phyloP scores from a whole-genome alignment of 164 flowering plant species.

The Tinospora cordifolia region DNA sequence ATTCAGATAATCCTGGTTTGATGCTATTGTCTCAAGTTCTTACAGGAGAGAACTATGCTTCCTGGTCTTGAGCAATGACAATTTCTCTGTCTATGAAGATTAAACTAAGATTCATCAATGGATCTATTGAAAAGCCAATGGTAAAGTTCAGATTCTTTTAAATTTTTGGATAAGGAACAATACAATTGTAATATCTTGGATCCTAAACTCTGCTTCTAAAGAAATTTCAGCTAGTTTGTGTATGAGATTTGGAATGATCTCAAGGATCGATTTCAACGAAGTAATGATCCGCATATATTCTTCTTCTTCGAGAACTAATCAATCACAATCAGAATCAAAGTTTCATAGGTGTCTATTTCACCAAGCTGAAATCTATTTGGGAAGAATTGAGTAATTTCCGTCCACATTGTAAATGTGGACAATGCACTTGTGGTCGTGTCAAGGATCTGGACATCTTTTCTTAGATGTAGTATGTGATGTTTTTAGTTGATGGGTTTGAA shows the following conservation, averaged over 20 bases:
- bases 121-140: background rate
- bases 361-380: slow-evolving; percentile 1
- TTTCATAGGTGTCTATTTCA: background rate
- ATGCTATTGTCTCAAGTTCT: background rate
- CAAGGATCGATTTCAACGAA: background rate
- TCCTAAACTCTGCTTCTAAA: background rate
- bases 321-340: background rate
- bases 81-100: background rate
- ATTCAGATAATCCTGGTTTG: background rate
- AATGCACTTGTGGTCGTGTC: background rate
- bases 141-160: background rate
- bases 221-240: background rate
- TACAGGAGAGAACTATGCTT: background rate
- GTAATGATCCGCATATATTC: background rate
- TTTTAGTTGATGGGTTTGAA: background rate
- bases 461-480: background rate
- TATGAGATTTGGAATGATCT: background rate
- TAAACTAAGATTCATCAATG: background rate
- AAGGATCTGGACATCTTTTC: background rate
- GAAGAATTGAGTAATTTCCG: background rate
- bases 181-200: background rate
- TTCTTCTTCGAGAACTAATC: background rate
- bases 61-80: slow-evolving; percentile 1
- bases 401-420: background rate
- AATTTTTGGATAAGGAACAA: background rate